Percentiles rank a stretch among this genome's conserved stretches.
These are phyloP conservation scores for Bimuria novae-zelandiae DNA, from an alignment of 2,329 filamentous ascomycete genomes.

Conservation along the genomic window DNA sequence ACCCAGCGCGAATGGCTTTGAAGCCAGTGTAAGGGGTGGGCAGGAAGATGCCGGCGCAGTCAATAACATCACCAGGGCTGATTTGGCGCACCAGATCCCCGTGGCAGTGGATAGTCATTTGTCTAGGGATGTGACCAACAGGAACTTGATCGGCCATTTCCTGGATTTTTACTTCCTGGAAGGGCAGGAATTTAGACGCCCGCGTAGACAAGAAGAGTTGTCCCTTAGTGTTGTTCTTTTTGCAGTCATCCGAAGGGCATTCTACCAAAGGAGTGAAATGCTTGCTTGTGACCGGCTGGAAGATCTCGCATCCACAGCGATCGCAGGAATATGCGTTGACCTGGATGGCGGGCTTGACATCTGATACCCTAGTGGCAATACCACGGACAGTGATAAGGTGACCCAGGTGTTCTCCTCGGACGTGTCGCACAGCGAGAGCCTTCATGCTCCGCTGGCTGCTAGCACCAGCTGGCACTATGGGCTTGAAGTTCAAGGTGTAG, in stretches of 20 bases:
- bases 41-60: slow-evolving; percentile 92
- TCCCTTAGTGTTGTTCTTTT: slow-evolving; percentile 86
- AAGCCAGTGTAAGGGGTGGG: slow-evolving; percentile 99
- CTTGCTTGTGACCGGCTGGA: slow-evolving; percentile 91
- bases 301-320: slow-evolving; percentile 93
- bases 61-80: slow-evolving; percentile 92
- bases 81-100: slow-evolving; percentile 84
- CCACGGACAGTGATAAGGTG: slow-evolving; percentile 92
- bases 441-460: slow-evolving; percentile 63
- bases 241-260: slow-evolving; percentile 90
- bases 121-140: slow-evolving; percentile 93
- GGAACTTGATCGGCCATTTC: slow-evolving; percentile 99
- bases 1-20: slow-evolving; percentile 91
- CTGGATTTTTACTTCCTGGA: slow-evolving; percentile 98
- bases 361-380: slow-evolving; percentile 92
- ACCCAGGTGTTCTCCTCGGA: slow-evolving; percentile 90
- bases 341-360: slow-evolving; percentile 96
- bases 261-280: slow-evolving; percentile 85
- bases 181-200: slow-evolving; percentile 94
- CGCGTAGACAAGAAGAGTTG: slow-evolving; percentile 93
- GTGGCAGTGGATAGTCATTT: slow-evolving; percentile 86
- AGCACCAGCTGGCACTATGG: slow-evolving; percentile 73
- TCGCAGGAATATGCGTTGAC: slow-evolving; percentile 99
- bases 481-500: slow-evolving; percentile 97
- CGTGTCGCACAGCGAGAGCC: slow-evolving; percentile 86